Base-by-base conservation (phyloP, 768 basidiomycete genomes). In the Boletales sp. region DNA sequence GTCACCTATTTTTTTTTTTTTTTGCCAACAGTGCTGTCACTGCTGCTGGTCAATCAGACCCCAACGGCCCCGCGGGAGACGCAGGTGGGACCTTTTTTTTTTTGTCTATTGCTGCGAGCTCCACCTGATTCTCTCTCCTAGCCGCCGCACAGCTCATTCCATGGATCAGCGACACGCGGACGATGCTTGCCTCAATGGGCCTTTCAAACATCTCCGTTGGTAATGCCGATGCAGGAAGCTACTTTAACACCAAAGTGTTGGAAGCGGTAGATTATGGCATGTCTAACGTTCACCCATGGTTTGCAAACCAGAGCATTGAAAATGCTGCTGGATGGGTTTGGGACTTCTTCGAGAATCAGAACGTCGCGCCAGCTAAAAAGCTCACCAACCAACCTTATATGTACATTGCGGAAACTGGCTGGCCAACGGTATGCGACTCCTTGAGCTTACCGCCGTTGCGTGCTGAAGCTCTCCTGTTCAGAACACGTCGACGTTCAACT, bases 341-440 rank as follows among this genome's bases (percentile, higher is more conserved):
- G 15, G 57, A 77, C 0, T 98, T 90, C 74, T 96, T 94, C 75
- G 59, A 84, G 51, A 62, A 74, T 10, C 77, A 69, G n/a, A 77
- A 94, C 62, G 77, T 90, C 6, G 68, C 57, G 8, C 62, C 71
- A n/a, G 87, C 91, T 1, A 55, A 69, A 9, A 46, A 55, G 0
- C 72, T 87, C 18, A n/a, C 80, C 5, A 95, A 94, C 66, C 75
- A 80, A 5, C 92, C 94, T 0, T 63, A 74, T 40, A 84, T 91
- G 78, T 94, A 82, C 70, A 96, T 98, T 52, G 96, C 95, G 1
- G 96, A 99, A 74, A 96, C 94, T 13, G 89, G 89, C 46, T 88
- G 86, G 86, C 86, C 90, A 31, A 79, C 88, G 44, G 87, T 87
- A 68, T 44, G 77, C 60, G 13, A 40, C 28, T 15, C 17, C 46